Base-by-base conservation (phyloP, 1,139 yeast species). In the Scheffersomyces insectosa region DNA sequence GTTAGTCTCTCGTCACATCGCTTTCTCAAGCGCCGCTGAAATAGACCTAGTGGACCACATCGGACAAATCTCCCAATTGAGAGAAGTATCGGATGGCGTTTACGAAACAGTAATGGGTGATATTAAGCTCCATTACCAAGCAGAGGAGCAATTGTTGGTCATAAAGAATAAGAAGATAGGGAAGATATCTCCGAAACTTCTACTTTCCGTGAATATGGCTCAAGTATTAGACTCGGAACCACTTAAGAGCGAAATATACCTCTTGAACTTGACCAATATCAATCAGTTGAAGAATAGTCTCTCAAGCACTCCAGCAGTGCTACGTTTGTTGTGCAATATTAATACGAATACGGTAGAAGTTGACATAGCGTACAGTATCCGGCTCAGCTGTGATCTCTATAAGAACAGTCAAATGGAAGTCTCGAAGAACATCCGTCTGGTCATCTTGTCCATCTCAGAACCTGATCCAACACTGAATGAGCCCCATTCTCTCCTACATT, bases 281-380 rank as follows among this genome's bases (percentile, higher is more conserved):
- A 51, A 47, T 11, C 45, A 50, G 13, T 40, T 45, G 8, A 49
- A 45, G 36, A 47, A 50, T 28, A 48, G 48, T 3, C 27, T 51
- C 16, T 20, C 34, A 1, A 42, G 46, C 2, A 25, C 31, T 12
- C 32, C 45, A 5, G 55, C 55, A 3, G 23, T 40, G 7, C 28
- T 50, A 29, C 40, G 38, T 20, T 29, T 51, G 7, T 14, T 27
- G 6, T 41, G 50, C 8, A 33, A 46, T 31, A 10, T 35, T 12
- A 28, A 11, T 6, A 35, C 35, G 6, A 40, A 42, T 25, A 30
- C 14, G 10, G 39, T 52, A 5, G 14, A 28, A 5, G 39, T 51
- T 7, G 15, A 41, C 5, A 39, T 53, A 11, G 33, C 36, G 4
- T 51, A 47, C 39, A 28, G 41, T 4, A 37, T 53, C 12, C 23